Evolutionary conservation across 495 filamentous ascomycete species (phyloP).

Genomic region (Aspergillus baeticus): DNA sequence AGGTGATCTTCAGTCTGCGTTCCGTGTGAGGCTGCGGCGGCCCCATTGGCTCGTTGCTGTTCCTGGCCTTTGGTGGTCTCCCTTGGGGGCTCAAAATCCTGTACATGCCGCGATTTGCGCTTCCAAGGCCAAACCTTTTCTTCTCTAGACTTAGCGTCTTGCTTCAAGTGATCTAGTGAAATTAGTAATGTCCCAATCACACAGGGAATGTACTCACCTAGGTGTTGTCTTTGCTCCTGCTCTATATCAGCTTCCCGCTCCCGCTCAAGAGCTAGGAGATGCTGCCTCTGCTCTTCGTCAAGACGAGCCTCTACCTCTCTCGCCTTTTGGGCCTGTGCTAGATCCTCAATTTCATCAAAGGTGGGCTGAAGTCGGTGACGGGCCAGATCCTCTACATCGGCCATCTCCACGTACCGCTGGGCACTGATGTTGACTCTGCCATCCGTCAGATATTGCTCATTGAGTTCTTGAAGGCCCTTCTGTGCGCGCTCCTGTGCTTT

Average conservation of each 20-base stretch:
- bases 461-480: slow-evolving; percentile 59
- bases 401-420: slow-evolving; percentile 73
- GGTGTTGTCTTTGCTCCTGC: slow-evolving; percentile 49
- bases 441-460: slow-evolving; percentile 51
- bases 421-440: slow-evolving; percentile 78
- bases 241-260: slow-evolving; percentile 56
- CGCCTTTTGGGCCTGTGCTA: slow-evolving; percentile 65
- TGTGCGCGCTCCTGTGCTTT: slow-evolving; percentile 67
- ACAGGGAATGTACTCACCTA: slow-evolving; percentile 36
- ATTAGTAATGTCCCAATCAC: not conserved
- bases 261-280: slow-evolving; percentile 43
- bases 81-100: slow-evolving; percentile 13
- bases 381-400: slow-evolving; percentile 80
- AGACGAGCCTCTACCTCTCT: slow-evolving; percentile 56
- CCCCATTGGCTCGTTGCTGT: slow-evolving; percentile 2
- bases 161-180: slow-evolving; percentile 48
- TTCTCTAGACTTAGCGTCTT: slow-evolving; percentile 22
- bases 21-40: not conserved
- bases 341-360: slow-evolving; percentile 83
- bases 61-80: not conserved
- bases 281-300: slow-evolving; percentile 51
- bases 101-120: slow-evolving; percentile 27
- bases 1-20: not conserved
- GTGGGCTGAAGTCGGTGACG: slow-evolving; percentile 79
- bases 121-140: slow-evolving; percentile 31